Evolutionary conservation across 768 basidiomycete species (phyloP), one percentile per base, ranked within the genome.

Genomic region (Collybia nuda): DNA sequence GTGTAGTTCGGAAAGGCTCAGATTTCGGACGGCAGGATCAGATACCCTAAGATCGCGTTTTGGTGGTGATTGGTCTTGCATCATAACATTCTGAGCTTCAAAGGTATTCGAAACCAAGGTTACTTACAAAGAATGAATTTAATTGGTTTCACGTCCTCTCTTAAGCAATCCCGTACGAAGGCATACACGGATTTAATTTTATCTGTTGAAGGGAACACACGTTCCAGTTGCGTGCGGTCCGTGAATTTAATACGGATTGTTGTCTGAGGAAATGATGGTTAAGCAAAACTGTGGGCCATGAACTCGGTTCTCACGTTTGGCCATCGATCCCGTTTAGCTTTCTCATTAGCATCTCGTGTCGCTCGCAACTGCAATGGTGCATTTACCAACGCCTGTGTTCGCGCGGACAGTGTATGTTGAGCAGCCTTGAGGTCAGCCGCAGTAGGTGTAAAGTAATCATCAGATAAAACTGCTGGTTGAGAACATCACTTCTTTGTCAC

Each of bases 151-250:
- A 85, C 81, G 53, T 92, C 89, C 49, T 90, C 88, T 38, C 81
- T 71, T 28, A 96, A 71, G 18, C 81, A 80, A 26, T 74, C 69
- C 28, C 86, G 80, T 46, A 93, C 90, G 55, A 94, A 94, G 8
- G 88, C 89, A 63, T 96, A 95, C 7, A 96, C 81, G 2, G 86
- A 75, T 44, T 80, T 79, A 44, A 96, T 91, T 65, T 88, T 93
- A 67, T 84, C 81, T 3, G 79, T 79, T 5, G 93, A 93, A 2
- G 83, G 76, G 61, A 95, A 94, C 0, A 69, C 67, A 57, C 82
- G 85, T 69, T 96, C 93, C 12, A 96, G 75, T 61, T 88, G 85
- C 2, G 84, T 90, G 42, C 87, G 79, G 66, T 95, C 90, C 18
- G 83, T 72, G 67, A 95, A 96, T 59, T 80, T 81, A 56, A 96